Conservation (phyloP, 345 rosid species). For the Eucalyptus sideroxylon region DNA sequence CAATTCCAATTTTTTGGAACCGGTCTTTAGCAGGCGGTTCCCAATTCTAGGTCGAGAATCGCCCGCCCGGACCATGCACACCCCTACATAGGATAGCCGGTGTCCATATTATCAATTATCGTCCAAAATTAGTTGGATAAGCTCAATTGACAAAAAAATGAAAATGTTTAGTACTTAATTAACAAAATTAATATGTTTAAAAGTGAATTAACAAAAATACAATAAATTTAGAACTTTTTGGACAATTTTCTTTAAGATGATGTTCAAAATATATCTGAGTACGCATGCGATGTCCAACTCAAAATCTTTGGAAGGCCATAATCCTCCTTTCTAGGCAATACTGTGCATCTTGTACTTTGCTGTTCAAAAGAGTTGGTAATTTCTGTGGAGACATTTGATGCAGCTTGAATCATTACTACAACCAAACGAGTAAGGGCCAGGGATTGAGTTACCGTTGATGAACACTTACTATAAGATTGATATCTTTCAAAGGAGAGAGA, state of each 20-base stretch:
- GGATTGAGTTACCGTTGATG: neutral
- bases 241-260: no score
- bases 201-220: no score
- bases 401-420: neutral
- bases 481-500: neutral
- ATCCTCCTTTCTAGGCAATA: neutral
- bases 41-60: no score
- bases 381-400: neutral
- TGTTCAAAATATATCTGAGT: neutral
- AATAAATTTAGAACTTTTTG: no score
- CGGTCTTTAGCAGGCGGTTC: no score
- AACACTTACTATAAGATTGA: neutral
- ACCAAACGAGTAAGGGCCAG: neutral
- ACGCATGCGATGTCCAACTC: neutral
- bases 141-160: neutral
- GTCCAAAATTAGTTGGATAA: no score
- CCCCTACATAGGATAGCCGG: no score
- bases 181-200: no score
- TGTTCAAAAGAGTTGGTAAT: neutral
- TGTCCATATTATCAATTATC: no score
- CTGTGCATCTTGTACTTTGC: neutral
- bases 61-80: no score
- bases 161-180: no score
- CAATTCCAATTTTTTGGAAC: no score
- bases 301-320: neutral